These are phyloP conservation scores for Hyaloscypha finlandica DNA, from an alignment of 495 filamentous ascomycete genomes.

Conservation along the genomic window DNA sequence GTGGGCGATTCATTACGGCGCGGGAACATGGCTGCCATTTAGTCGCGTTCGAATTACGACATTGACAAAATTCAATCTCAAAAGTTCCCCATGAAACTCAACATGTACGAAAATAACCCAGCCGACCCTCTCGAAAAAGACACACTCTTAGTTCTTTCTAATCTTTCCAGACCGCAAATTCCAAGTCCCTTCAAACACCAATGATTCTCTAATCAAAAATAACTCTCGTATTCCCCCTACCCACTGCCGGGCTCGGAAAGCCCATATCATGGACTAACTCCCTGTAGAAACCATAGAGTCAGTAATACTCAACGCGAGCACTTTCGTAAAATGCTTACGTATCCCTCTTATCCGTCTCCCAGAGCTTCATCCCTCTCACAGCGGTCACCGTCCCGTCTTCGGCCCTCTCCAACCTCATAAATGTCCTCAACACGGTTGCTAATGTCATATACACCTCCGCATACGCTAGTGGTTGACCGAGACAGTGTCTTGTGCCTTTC, in stretches of 20 bases:
- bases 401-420: conserved; percentile 11
- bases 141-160: no score
- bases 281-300: no score
- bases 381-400: conserved; percentile 7
- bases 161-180: no score
- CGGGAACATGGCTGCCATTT: no score
- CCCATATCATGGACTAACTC: conserved; percentile 11
- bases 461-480: conserved; percentile 15
- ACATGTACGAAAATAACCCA: no score
- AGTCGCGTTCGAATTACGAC: no score
- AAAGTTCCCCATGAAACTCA: no score
- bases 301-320: no score
- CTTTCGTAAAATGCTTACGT: background rate
- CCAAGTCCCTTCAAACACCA: no score
- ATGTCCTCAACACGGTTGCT: conserved; percentile 27
- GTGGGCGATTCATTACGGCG: no score
- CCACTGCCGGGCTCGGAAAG: conserved; percentile 11
- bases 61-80: no score
- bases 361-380: conserved; percentile 20
- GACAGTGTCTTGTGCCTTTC: conserved; percentile 46
- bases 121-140: no score
- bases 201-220: conserved; percentile 6
- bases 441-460: conserved; percentile 34
- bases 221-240: conserved; percentile 18
- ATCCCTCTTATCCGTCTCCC: conserved; percentile 20